Evolutionary conservation across 805 yeast species (phyloP), one percentile per base, ranked within the genome.

Genomic region (Barnettozyma salicaria): DNA sequence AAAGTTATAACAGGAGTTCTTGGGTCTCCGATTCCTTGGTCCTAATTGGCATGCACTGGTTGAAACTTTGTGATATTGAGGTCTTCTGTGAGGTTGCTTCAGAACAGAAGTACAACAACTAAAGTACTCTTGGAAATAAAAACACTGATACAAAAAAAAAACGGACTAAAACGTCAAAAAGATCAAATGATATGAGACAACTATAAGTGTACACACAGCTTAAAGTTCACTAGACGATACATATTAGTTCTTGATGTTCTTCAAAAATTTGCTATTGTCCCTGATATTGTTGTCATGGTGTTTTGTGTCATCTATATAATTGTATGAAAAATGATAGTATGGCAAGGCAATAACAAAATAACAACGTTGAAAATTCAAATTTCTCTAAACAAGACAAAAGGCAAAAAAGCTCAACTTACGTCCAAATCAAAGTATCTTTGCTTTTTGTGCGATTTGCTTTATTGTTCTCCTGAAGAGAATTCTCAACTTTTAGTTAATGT

Each of bases 321-420:
- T 13, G 19, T 24, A 17, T n/a, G 32, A 25, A 25, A 25, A 25
- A 25, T 17, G 13, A 25, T 25, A 25, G 14, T n/a, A n/a, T n/a
- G 12, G 3, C 14, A n/a, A 12, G 13, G 12, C 27, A 7, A 22
- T 22, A 22, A 13, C 14, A 18, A 18, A 28, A 28, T 18, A 19
- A 10, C n/a, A 12, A 13, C 27, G 7, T 25, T 7, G 27, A 11
- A 11, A 19, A 26, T 9, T 12, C 20, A 7, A 9, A 27, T 10
- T 14, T n/a, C n/a, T n/a, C n/a, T n/a, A 8, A 34, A 34, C 31
- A 29, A 27, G 37, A 18, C 37, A 27, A 34, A 34, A 13, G n/a
- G 37, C 37, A 38, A 7, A 10, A 33, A 38, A 38, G 41, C 41
- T 38, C 41, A 38, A 38, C 41, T 38, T 38, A 38, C 41, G 30